Evolutionary conservation across 805 yeast genomes (phyloP), one percentile per base, ranked within the genome.

Genomic region (Wickerhamomyces strasburgensis): DNA sequence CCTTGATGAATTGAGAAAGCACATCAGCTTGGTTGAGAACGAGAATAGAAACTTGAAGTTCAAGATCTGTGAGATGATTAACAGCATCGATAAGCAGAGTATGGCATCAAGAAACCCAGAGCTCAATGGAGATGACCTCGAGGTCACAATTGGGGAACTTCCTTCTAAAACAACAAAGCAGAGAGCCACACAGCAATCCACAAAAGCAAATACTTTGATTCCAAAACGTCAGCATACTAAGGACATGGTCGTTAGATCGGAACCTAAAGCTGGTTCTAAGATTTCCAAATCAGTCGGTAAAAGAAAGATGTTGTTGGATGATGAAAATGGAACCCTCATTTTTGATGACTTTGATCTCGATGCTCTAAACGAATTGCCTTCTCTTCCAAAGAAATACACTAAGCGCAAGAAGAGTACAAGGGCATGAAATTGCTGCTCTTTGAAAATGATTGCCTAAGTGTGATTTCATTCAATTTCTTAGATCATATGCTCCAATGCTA

Each of bases 291-390:
- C 16, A 9, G 11, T 5, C 11, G 15, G 19, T 19, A 17, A 48
- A 10, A 53, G 59, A 17, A 61, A 58, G 34, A 62, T 57, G 34
- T 40, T 61, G 14, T 39, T 54, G 3, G 64, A 61, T 38, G 63
- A 62, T 6, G 45, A 42, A 29, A 51, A 43, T 2, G 29, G 27
- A 4, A 19, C 29, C 3, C 26, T 35, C 14, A 16, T 43, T 8
- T 43, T 48, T 36, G 56, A 52, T 35, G 49, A 44, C 6, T 50
- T 51, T 35, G 56, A 48, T 8, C 44, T 53, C 21, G 49, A 49
- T n/a, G 28, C 31, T 3, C n/a, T 39, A 10, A 30, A 31, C 3
- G 41, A 47, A 7, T 11, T 31, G 7, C 47, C 51, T 8, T 25
- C 23, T 15, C 18, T 40, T 10, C 48, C 55, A 25, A 48, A 44